Conservation (phyloP, 306 rosid genomes). For the Sindora glabra region DNA sequence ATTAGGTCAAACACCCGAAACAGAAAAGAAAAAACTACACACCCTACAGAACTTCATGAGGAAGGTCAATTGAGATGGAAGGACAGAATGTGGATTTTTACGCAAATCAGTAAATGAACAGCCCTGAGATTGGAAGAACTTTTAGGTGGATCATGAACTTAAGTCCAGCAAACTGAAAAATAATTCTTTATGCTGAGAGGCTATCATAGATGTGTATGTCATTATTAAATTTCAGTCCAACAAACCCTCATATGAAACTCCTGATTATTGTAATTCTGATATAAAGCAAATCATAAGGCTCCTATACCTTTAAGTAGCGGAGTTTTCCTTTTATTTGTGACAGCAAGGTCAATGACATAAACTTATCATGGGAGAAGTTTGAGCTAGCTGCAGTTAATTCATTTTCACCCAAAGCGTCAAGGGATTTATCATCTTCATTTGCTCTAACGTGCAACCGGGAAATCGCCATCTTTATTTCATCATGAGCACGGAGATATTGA, state of each 20-base stretch:
- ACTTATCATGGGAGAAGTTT: slow-evolving; percentile 69
- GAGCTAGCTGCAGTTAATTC: slow-evolving; percentile 67
- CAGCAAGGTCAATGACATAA: slow-evolving; percentile 52
- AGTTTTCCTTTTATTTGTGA: slow-evolving; percentile 78
- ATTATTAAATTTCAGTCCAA: not conserved
- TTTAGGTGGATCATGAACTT: not conserved
- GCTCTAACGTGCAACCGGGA: slow-evolving; percentile 58
- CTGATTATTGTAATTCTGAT: too few species aligned
- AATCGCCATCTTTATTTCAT: slow-evolving; percentile 88
- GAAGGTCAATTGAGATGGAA: not conserved
- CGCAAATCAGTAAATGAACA: not conserved
- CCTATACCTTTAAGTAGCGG: slow-evolving; percentile 77
- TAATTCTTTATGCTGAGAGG: too few species aligned
- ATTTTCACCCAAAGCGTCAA: slow-evolving; percentile 57
- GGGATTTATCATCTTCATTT: slow-evolving; percentile 62
- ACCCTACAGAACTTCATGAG: not conserved
- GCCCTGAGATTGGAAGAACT: not conserved
- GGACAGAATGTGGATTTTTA: not conserved
- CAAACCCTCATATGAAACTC: not conserved
- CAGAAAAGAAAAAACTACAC: slow-evolving; percentile 5
- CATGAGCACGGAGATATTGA: slow-evolving; percentile 84
- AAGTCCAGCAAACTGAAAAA: not conserved
- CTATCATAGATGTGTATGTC: not conserved
- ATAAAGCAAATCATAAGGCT: not conserved
- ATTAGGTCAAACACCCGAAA: slow-evolving; percentile 1